phyloP scores from a whole-genome alignment of 2,329 filamentous ascomycete genomes.

The Epicoccum sorghinum region DNA sequence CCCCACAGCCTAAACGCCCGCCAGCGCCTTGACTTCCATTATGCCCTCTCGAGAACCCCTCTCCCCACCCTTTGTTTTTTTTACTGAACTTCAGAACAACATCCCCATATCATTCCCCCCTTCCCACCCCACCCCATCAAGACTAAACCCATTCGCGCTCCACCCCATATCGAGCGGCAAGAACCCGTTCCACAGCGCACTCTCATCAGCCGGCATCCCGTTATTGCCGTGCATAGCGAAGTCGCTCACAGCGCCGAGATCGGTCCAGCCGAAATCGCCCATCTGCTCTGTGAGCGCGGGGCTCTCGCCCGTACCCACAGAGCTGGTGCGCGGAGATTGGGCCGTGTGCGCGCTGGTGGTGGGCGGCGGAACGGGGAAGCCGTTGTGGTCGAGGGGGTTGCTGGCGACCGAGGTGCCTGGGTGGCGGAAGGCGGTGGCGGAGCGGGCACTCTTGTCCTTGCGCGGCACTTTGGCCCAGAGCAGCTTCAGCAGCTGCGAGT shows the following conservation, averaged over 20 bases:
- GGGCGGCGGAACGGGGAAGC: slow-evolving; percentile 25
- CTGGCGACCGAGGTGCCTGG: slow-evolving; percentile 40
- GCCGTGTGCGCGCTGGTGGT: slow-evolving; percentile 20
- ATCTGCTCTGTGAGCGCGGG: slow-evolving; percentile 54
- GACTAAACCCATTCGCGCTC: slow-evolving; percentile 38
- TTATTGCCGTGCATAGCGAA: slow-evolving; percentile 54
- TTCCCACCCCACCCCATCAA: slow-evolving; percentile 40
- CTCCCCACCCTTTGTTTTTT: too few relatives aligned
- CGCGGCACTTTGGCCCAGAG: slow-evolving; percentile 55
- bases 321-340: slow-evolving; percentile 46
- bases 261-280: slow-evolving; percentile 58
- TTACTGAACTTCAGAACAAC: slow-evolving; percentile 27
- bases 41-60: too few relatives aligned
- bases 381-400: slow-evolving; percentile 35
- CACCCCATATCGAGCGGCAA: slow-evolving; percentile 48
- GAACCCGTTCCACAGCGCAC: slow-evolving; percentile 44
- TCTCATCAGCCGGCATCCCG: slow-evolving; percentile 24
- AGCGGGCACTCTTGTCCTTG: slow-evolving; percentile 36
- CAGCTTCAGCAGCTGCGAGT: slow-evolving; percentile 54
- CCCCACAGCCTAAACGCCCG: too few relatives aligned
- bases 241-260: slow-evolving; percentile 55
- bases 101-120: slow-evolving; percentile 33
- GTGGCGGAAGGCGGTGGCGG: slow-evolving; percentile 33
- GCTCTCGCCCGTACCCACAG: slow-evolving; percentile 46
- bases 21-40: too few relatives aligned